These are phyloP conservation scores for Megacollybia marginata DNA, from an alignment of 768 basidiomycete species.

Conservation along the genomic window DNA sequence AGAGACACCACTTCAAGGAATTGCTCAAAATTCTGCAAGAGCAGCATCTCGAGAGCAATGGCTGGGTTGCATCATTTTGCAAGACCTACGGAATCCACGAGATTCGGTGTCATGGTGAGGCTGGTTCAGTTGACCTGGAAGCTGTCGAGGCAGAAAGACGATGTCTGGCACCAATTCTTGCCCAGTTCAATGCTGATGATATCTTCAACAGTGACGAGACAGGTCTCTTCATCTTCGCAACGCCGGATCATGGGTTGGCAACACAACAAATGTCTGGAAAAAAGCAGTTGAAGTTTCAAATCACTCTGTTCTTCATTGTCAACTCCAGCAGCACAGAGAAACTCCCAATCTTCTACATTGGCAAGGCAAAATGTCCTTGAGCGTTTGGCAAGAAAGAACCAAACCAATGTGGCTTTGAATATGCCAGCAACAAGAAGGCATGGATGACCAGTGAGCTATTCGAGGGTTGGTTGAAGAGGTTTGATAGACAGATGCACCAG, in stretches of 20 bases:
- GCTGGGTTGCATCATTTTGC: constrained; percentile 18
- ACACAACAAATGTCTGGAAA: constrained; percentile 24
- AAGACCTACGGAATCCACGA: constrained; percentile 14
- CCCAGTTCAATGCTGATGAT: constrained; percentile 14
- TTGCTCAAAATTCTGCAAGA: constrained; percentile 19
- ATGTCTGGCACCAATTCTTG: constrained; percentile 10
- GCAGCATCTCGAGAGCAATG: constrained; percentile 11
- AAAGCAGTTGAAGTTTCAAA: constrained; percentile 21
- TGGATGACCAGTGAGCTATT: constrained; percentile 19
- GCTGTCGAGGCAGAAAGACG: constrained; percentile 13
- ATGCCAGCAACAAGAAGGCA: constrained; percentile 28
- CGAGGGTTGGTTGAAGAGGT: constrained; percentile 20
- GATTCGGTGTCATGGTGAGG: constrained; percentile 18
- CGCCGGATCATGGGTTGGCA: constrained; percentile 23
- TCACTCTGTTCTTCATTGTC: constrained; percentile 27
- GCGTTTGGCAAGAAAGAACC: constrained; percentile 20
- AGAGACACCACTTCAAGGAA: constrained; percentile 17
- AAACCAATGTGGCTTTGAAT: constrained; percentile 23
- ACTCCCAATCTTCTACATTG: no score
- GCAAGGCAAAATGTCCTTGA: constrained; percentile 21
- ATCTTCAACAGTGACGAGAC: constrained; percentile 20
- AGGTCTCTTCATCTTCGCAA: background rate
- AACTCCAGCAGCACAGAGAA: constrained; percentile 9
- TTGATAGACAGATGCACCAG: constrained; percentile 15
- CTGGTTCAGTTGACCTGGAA: constrained; percentile 16